phyloP scores from a whole-genome alignment of 306 rosid genomes.

The Castanea mollissima region DNA sequence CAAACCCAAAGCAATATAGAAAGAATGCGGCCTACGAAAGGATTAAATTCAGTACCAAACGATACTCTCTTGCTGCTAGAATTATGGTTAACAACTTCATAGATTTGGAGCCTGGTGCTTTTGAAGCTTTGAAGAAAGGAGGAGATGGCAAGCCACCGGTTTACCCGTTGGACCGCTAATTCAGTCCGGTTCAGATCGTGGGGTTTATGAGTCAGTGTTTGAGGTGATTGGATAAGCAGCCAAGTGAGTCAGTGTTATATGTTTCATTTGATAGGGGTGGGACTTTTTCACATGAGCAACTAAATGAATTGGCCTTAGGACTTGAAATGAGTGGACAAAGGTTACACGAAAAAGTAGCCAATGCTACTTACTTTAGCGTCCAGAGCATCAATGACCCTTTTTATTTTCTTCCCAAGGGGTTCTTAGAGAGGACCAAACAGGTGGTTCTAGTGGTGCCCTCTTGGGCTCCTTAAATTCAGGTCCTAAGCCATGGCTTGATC shows the following conservation, averaged over 20 bases:
- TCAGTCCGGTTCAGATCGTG: background rate
- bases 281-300: no score
- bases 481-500: conserved; percentile 2
- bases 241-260: no score
- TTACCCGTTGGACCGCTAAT: conserved; percentile 19
- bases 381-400: background rate
- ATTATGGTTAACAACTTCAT: conserved; percentile 20
- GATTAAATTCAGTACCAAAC: background rate
- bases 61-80: conserved; percentile 1
- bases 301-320: no score
- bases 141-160: conserved; percentile 7
- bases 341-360: conserved; percentile 11
- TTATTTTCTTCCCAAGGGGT: conserved; percentile 14
- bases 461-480: conserved; percentile 25
- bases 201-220: no score
- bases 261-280: no score
- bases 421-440: conserved; percentile 27
- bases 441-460: conserved; percentile 18
- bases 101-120: conserved; percentile 18
- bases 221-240: no score
- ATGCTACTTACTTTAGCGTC: conserved; percentile 11
- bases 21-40: conserved; percentile 2
- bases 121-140: conserved; percentile 5
- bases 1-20: conserved; percentile 12
- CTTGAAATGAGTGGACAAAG: conserved; percentile 20